Evolutionary conservation across 495 filamentous ascomycete species (phyloP), one percentile per base, ranked within the genome.

Genomic region (Lophium mytilinum): DNA sequence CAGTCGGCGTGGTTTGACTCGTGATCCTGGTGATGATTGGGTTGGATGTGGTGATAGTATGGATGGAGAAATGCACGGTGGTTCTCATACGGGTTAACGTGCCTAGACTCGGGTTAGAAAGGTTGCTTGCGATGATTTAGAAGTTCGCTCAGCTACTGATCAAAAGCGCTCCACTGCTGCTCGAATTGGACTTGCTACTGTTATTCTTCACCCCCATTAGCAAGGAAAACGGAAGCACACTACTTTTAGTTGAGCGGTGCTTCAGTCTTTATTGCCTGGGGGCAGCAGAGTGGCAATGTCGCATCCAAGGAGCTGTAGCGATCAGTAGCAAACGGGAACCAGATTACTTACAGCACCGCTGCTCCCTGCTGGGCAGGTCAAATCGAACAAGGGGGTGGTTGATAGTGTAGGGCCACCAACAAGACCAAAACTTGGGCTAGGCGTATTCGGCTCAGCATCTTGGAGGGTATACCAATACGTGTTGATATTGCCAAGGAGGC

Each of bases 1-100:
- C 17, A 41, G 39, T 4, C 17, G 39, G 12, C 12, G 39, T 2
- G 39, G 84, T 43, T 43, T n/a, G 1, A 8, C 40, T 41, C 12
- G 8, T 14, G 39, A 9, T 17, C 12, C 8, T 41, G 17, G 39
- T 41, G 11, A 12, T 41, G 39, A 41, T 41, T 41, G 12, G 39
- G 39, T 14, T 17, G 39, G 39, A 18, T 18, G 24, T 41, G 39
- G 39, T 41, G 39, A 41, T 17, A 17, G 39, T 41, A 41, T 14
- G 17, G 11, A 41, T 41, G 39, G 39, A 41, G 39, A 17, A 14
- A 12, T 12, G 11, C 12, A 24, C 19, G 17, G 14, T n/a, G 19
- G 18, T 49, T 15, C 11, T 49, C 19, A 12, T 49, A 34, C 12
- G 12, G 19, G 19, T 49, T 34, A 19, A 12, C 12, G 45, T 49